Conservation (phyloP, 352 stramenopile genomes). For the Phytophthora sp. region DNA sequence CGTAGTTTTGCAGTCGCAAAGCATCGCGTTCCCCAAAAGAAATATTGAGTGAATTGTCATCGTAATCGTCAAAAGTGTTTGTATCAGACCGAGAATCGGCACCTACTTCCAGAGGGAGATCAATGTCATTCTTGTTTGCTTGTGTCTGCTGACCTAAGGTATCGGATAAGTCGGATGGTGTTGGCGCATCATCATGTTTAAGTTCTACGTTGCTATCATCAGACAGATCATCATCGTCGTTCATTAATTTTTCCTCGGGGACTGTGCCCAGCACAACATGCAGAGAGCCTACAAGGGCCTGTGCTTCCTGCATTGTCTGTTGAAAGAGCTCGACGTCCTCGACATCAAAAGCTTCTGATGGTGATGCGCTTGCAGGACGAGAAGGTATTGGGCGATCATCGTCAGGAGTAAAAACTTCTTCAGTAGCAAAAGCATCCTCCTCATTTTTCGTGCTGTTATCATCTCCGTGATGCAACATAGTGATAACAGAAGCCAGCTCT, state of each 20-base stretch:
- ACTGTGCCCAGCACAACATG: constrained; percentile 33
- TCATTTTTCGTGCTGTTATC: constrained; percentile 5
- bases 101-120: not conserved
- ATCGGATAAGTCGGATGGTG: constrained; percentile 3
- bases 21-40: constrained; percentile 29
- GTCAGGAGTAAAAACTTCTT: not conserved
- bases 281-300: constrained; percentile 36
- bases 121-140: not conserved
- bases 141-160: constrained; percentile 6
- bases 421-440: not conserved
- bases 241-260: constrained; percentile 13
- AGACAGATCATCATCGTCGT: constrained; percentile 11
- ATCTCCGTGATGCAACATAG: constrained; percentile 16
- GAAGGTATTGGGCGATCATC: not conserved
- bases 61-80: not conserved
- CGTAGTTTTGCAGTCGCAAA: constrained; percentile 31
- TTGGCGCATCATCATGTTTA: constrained; percentile 8
- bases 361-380: not conserved
- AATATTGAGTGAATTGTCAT: constrained; percentile 6
- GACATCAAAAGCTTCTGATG: constrained; percentile 14
- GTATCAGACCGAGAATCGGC: not conserved
- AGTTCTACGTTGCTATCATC: constrained; percentile 4
- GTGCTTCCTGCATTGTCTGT: constrained; percentile 32
- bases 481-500: constrained; percentile 35
- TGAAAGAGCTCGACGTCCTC: constrained; percentile 31